phyloP scores from a whole-genome alignment of 2,329 filamentous ascomycete genomes.

The Pyrenophora seminiperda region DNA sequence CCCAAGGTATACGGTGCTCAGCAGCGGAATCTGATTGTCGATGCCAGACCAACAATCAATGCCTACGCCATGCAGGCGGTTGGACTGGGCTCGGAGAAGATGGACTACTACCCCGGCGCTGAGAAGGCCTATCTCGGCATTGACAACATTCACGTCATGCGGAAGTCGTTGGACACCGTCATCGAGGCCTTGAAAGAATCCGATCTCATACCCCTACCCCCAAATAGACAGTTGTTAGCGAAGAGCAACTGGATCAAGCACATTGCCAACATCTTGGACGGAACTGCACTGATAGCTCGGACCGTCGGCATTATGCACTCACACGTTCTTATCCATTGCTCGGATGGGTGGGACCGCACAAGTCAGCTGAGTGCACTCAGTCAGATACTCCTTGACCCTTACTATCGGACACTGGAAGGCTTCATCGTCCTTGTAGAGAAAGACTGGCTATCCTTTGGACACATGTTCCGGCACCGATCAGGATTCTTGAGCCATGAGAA shows the following conservation, averaged over 20 bases:
- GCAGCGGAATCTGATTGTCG: conserved; percentile 91
- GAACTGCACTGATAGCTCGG: conserved; percentile 80
- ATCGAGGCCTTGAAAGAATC: conserved; percentile 91
- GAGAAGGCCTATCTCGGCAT: conserved; percentile 93
- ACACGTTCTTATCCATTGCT: conserved; percentile 95
- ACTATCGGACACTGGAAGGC: conserved; percentile 90
- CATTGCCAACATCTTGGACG: conserved; percentile 81
- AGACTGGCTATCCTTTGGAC: conserved; percentile 96
- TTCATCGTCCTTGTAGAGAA: conserved; percentile 96
- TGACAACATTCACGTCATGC: conserved; percentile 98
- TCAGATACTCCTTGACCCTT: conserved; percentile 93
- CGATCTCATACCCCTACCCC: conserved; percentile 80
- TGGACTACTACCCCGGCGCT: conserved; percentile 94
- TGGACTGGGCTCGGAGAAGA: conserved; percentile 93
- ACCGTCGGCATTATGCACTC: conserved; percentile 92
- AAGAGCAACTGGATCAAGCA: conserved; percentile 93
- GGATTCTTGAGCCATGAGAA: conserved; percentile 88
- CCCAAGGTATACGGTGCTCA: conserved; percentile 81
- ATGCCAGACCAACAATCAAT: conserved; percentile 92
- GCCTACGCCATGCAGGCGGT: conserved; percentile 92
- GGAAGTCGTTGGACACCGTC: conserved; percentile 84
- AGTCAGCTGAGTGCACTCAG: conserved; percentile 90
- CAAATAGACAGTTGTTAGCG: conserved; percentile 77
- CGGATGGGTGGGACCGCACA: conserved; percentile 97
- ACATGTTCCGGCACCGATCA: conserved; percentile 94